Evolutionary conservation across 1,284 basidiomycete genomes (phyloP), one percentile per base, ranked within the genome.

Genomic region (Austropuccinia psidii): DNA sequence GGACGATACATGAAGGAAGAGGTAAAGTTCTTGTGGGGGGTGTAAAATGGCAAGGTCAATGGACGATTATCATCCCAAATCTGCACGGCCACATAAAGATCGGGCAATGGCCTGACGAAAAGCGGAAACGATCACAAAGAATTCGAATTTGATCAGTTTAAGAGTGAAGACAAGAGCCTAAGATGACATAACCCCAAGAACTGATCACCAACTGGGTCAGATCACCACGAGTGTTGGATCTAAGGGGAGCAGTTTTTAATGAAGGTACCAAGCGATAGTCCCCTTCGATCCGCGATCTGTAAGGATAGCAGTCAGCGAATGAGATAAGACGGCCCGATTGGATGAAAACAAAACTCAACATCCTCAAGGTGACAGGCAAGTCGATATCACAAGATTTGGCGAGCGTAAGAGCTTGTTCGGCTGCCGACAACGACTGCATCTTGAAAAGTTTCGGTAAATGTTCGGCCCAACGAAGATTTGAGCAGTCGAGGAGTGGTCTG

Each of bases 21-120:
- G 81, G 89, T 90, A 84, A 96, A 97, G 17, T 90, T 86, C 80
- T 94, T 95, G 85, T 92, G 94, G 0, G 90, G 87, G 0, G 96
- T 98, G 61, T 91, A 87, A 78, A 90, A 91, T 0, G 92, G 89
- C 31, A 94, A 89, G 0, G 92, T 93, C 47, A 95, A 83, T 0
- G 91, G 91, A 79, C 94, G 93, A 81, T 95, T 95, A 80, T 95
- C 91, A 5, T 93, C 89, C 76, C 90, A 86, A 15, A 98, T 87
- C 78, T 95, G 90, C 78, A 90, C 90, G 13, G 89, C 91, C 60
- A 98, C 89, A 81, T 92, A 94, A 74, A 98, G 85, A 82, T 98
- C 94, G 78, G 93, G 90, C 77, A 89, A 85, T 5, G 85, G 86
- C 75, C 89, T 91, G 84, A 77, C 76, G 75, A 77, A 75, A 31